These are phyloP conservation scores for Prunus fruticosa DNA, from an alignment of 306 rosid genomes.

Conservation along the genomic window DNA sequence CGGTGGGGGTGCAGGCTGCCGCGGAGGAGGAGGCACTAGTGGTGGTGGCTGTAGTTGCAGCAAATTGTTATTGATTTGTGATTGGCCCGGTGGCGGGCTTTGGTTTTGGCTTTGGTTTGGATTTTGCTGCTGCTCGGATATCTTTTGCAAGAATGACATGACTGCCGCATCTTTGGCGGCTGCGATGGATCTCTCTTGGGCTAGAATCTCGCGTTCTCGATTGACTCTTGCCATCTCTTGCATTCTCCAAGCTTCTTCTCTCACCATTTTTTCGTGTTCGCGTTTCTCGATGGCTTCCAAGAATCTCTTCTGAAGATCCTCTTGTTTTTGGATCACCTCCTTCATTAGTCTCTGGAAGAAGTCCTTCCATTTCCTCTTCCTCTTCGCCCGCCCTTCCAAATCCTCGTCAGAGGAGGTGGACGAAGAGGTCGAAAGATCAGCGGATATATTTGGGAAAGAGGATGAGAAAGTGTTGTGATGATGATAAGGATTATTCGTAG, in stretches of 20 bases:
- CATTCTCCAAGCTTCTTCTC: slow-evolving; percentile 84
- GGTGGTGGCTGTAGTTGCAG: not conserved
- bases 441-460: slow-evolving; percentile 29
- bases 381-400: slow-evolving; percentile 39
- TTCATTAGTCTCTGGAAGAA: slow-evolving; percentile 73
- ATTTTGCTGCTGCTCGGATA: slow-evolving; percentile 49
- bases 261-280: slow-evolving; percentile 51
- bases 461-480: slow-evolving; percentile 13
- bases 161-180: slow-evolving; percentile 77
- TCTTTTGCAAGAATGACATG: slow-evolving; percentile 68
- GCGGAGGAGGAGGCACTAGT: not conserved
- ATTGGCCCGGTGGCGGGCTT: slow-evolving; percentile 16
- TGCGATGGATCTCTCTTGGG: slow-evolving; percentile 68
- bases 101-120: slow-evolving; percentile 27
- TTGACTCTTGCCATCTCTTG: slow-evolving; percentile 68
- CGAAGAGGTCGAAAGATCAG: slow-evolving; percentile 52
- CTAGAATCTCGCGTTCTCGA: slow-evolving; percentile 64
- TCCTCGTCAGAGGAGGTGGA: slow-evolving; percentile 71
- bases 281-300: slow-evolving; percentile 75
- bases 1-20: not conserved
- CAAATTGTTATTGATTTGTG: slow-evolving; percentile 11
- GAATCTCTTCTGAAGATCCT: slow-evolving; percentile 70
- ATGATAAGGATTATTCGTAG: not conserved
- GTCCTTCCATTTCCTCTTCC: slow-evolving; percentile 89
- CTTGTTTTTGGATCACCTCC: slow-evolving; percentile 79